Evolutionary conservation across 768 basidiomycete genomes (phyloP).

Genomic region (Serendipita sp.): DNA sequence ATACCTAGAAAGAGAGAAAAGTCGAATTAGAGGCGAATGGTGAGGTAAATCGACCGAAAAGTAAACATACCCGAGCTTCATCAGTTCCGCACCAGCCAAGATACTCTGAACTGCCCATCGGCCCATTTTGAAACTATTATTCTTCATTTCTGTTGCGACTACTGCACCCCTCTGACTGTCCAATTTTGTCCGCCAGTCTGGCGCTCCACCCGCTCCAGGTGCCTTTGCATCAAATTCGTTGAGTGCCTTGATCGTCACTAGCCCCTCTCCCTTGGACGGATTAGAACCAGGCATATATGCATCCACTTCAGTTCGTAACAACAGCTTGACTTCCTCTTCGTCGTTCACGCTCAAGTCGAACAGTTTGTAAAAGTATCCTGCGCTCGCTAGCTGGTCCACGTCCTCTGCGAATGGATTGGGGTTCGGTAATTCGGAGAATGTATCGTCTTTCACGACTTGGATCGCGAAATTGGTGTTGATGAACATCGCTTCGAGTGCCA

Average conservation of each 20-base stretch:
- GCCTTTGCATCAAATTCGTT: conserved; percentile 94
- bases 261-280: conserved; percentile 51
- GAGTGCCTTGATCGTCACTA: conserved; percentile 83
- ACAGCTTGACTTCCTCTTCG: conserved; percentile 80
- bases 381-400: conserved; percentile 48
- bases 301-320: conserved; percentile 93
- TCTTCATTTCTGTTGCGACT: conserved; percentile 99
- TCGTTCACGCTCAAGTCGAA: conserved; percentile 85
- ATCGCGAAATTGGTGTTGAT: conserved; percentile 98
- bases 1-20: conserved; percentile 39
- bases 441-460: conserved; percentile 72
- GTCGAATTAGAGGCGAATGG: too few species aligned
- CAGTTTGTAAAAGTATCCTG: conserved; percentile 89
- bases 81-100: conserved; percentile 82
- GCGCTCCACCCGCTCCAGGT: conserved; percentile 81
- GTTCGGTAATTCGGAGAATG: conserved; percentile 56
- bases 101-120: conserved; percentile 95
- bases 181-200: conserved; percentile 97
- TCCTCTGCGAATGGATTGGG: conserved; percentile 98
- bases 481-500: conserved; percentile 94
- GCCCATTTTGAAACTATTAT: conserved; percentile 94
- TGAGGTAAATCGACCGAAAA: background rate
- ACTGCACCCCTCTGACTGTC: conserved; percentile 95
- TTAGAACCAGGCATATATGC: conserved; percentile 53
- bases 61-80: conserved; percentile 83